Evolutionary conservation across 108 stramenopile species (phyloP).

Genomic region (Mediolabrus comicus): DNA sequence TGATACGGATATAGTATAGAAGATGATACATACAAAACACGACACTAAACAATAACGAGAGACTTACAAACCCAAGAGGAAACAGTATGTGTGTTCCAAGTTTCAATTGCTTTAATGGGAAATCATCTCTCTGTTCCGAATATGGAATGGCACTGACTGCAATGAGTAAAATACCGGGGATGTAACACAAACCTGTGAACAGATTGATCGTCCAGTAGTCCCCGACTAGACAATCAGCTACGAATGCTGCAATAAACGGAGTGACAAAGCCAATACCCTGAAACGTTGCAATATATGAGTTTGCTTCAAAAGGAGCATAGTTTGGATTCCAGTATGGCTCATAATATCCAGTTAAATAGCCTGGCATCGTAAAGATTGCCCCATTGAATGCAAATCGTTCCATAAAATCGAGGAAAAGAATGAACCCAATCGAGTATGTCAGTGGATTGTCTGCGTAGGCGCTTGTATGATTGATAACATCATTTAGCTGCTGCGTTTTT

Average conservation of each 20-base stretch:
- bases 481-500: too few relatives aligned
- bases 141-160: neutral
- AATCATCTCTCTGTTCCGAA: neutral
- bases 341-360: neutral
- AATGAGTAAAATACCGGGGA: neutral
- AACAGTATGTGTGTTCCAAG: neutral
- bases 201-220: neutral
- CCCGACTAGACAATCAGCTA: neutral
- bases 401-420: neutral
- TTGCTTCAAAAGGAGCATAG: neutral
- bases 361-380: neutral
- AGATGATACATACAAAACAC: too few relatives aligned
- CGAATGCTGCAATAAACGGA: neutral
- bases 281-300: neutral
- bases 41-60: too few relatives aligned
- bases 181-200: neutral
- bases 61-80: too few relatives aligned
- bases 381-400: neutral
- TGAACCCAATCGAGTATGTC: neutral
- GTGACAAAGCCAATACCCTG: neutral
- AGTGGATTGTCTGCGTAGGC: neutral
- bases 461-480: too few relatives aligned
- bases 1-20: too few relatives aligned
- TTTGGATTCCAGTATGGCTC: neutral
- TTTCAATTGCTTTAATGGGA: neutral